Base-by-base conservation (phyloP, 2,329 filamentous ascomycete genomes). In the Tolypocladium paradoxum region DNA sequence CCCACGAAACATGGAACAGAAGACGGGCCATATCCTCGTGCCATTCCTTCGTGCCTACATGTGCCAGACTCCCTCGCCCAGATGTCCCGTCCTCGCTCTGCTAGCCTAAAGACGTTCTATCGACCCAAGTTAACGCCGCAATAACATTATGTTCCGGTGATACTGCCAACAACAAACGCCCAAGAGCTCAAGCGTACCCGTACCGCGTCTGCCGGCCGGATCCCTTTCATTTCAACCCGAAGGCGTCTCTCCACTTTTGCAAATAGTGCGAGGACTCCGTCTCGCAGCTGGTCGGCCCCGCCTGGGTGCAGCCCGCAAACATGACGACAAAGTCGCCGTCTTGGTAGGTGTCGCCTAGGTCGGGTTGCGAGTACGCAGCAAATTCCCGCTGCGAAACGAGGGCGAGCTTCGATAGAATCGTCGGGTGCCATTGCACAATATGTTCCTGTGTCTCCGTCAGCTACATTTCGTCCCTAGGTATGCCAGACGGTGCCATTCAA, bases 391-490 rank as follows among this genome's bases (percentile, higher is more conserved):
- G 93, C 2, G 92, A 90, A n/a, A 99, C 77, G 24, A 99, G 76
- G 1, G 88, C 91, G 56, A 97, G 74, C 65, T 90, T 93, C 37
- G 92, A 90, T 12, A 99, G 80, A 46, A 99, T 86, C 0, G 93
- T 99, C 31, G 92, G 90, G 66, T 99, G 93, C 95, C 93, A 99
- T 75, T 96, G 92, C 35, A 89, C 83, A 60, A 92, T 87, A 65
- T 93, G 88, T 70, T 92, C 88, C 87, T 91, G 57, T 14, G 43
- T 48, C 12, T 24, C 2, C 29, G 57, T 75, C 57, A 73, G 64
- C 53, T 27, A 18, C 37, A 9, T 6, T 7, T 6, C 29, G 12
- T 14, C 18, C 20, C 27, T 29, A 12, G 20, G 24, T n/a, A 7
- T 12, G 46, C 18, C 43, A 14, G 8, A 14, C 3, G 27, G 27